Evolutionary conservation across 306 rosid genomes (phyloP).

Genomic region (Parietaria judaica): DNA sequence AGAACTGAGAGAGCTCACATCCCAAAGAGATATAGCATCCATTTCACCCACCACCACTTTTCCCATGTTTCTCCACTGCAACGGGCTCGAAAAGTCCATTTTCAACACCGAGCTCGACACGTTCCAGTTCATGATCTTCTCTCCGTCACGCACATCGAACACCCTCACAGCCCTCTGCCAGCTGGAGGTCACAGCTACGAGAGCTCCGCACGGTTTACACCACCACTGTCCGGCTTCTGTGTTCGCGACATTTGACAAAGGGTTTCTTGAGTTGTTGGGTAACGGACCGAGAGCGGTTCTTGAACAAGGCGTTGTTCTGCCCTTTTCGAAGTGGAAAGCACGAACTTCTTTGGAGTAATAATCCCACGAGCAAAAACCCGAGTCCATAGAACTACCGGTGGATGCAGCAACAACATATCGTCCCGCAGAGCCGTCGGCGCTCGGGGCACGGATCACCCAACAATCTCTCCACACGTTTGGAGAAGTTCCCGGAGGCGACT

Average conservation of each 20-base stretch:
- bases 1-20: slow-evolving; percentile 66
- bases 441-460: slow-evolving; percentile 92
- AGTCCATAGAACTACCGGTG: slow-evolving; percentile 76
- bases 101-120: slow-evolving; percentile 61
- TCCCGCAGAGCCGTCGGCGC: slow-evolving; percentile 90
- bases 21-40: slow-evolving; percentile 81
- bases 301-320: slow-evolving; percentile 39
- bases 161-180: slow-evolving; percentile 55
- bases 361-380: slow-evolving; percentile 98
- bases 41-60: slow-evolving; percentile 77
- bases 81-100: slow-evolving; percentile 87
- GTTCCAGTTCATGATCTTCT: slow-evolving; percentile 81
- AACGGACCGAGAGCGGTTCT: slow-evolving; percentile 73
- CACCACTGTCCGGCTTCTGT: slow-evolving; percentile 78
- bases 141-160: slow-evolving; percentile 87
- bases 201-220: slow-evolving; percentile 92
- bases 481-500: slow-evolving; percentile 57
- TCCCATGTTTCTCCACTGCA: slow-evolving; percentile 97
- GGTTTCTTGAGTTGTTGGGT: slow-evolving; percentile 60
- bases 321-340: slow-evolving; percentile 57
- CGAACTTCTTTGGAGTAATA: slow-evolving; percentile 65
- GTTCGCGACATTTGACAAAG: slow-evolving; percentile 31
- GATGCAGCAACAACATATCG: slow-evolving; percentile 92
- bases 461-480: slow-evolving; percentile 87
- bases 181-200: slow-evolving; percentile 57